Evolutionary conservation across 2,329 filamentous ascomycete species (phyloP).

Genomic region (Acrocalymma vagum): DNA sequence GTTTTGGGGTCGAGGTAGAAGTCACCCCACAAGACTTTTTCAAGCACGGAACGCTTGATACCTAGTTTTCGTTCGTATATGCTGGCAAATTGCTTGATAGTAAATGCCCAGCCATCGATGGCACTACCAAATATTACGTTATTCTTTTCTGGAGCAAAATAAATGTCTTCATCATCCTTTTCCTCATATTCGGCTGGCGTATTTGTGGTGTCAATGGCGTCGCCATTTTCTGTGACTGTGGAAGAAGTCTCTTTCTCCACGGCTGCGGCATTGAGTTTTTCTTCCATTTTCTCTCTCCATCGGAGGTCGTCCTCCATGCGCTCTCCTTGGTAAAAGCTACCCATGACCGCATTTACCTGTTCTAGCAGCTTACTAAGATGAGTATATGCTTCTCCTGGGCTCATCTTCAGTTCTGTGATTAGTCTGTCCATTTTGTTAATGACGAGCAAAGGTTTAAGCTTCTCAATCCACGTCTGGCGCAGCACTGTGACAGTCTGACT

Average conservation of each 20-base stretch:
- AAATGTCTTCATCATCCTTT: constrained; percentile 93
- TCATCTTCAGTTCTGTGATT: constrained; percentile 94
- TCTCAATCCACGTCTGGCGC: constrained; percentile 93
- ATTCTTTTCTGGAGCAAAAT: constrained; percentile 97
- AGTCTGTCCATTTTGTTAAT: constrained; percentile 99
- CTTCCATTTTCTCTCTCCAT: constrained; percentile 93
- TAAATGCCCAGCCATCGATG: constrained; percentile 99
- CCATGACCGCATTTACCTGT: constrained; percentile 96
- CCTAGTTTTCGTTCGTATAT: constrained; percentile 97
- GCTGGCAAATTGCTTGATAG: constrained; percentile 89
- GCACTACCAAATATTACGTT: constrained; percentile 99
- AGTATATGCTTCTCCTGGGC: constrained; percentile 84
- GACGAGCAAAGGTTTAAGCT: constrained; percentile 90
- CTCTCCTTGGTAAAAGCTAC: constrained; percentile 97
- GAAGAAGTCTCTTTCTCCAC: constrained; percentile 67
- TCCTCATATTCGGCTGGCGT: constrained; percentile 77
- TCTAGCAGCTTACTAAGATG: constrained; percentile 91
- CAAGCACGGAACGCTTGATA: constrained; percentile 85
- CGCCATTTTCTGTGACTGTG: constrained; percentile 61
- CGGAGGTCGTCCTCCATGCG: constrained; percentile 98
- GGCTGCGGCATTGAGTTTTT: constrained; percentile 77
- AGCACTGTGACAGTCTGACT: constrained; percentile 98
- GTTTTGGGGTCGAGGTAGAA: constrained; percentile 98
- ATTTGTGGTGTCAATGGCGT: constrained; percentile 57
- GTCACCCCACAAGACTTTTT: constrained; percentile 96